phyloP scores from a whole-genome alignment of 345 rosid genomes.

The Trapa bicornis region DNA sequence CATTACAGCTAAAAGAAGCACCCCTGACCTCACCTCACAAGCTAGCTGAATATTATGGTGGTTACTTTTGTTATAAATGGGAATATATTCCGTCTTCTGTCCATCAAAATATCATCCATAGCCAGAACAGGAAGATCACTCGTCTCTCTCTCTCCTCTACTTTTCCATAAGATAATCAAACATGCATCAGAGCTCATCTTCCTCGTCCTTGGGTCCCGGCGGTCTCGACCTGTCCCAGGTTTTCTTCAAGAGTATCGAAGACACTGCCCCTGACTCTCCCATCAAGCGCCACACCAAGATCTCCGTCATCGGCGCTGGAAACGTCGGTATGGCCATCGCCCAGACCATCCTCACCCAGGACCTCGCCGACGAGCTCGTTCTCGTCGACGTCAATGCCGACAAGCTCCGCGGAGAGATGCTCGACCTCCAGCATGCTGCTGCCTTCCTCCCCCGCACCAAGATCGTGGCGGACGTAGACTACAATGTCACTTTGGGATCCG shows the following conservation, averaged over 20 bases:
- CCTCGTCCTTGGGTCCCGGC: constrained; percentile 47
- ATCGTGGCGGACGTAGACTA: constrained; percentile 70
- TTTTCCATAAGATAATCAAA: not conserved
- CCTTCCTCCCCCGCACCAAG: constrained; percentile 87
- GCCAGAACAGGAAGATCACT: too few relatives aligned
- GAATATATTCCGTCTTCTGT: too few relatives aligned
- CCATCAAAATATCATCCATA: too few relatives aligned
- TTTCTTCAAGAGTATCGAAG: constrained; percentile 59
- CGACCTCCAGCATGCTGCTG: constrained; percentile 98
- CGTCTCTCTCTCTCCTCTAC: not conserved
- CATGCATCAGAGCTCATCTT: constrained; percentile 49
- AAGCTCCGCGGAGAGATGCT: constrained; percentile 97
- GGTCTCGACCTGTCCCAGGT: constrained; percentile 50
- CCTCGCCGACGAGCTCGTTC: constrained; percentile 65
- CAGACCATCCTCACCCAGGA: constrained; percentile 92
- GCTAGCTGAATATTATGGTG: too few relatives aligned
- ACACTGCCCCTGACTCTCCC: constrained; percentile 43
- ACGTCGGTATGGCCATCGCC: constrained; percentile 98
- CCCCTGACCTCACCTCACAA: too few relatives aligned
- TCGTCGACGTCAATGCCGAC: constrained; percentile 57
- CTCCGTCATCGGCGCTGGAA: constrained; percentile 81
- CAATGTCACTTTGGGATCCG: constrained; percentile 55
- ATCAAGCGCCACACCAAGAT: constrained; percentile 58
- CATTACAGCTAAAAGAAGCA: too few relatives aligned
- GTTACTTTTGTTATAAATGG: too few relatives aligned